These are phyloP conservation scores for Allomyces macrogynus DNA, from an alignment of 192 early-diverging fungal species.

Conservation along the genomic window DNA sequence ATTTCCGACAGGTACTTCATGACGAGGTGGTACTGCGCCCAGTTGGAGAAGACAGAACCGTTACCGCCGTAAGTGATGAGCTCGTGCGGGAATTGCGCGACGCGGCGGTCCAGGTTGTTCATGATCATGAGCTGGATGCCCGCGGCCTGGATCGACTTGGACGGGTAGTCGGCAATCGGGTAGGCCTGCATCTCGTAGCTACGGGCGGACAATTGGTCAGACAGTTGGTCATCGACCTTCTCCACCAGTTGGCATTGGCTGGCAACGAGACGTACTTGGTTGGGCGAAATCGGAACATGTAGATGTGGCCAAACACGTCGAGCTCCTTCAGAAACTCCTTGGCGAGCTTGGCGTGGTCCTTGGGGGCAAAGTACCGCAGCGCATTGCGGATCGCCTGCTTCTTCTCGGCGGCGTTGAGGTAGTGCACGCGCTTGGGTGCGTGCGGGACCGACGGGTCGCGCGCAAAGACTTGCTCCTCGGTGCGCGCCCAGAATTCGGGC, in stretches of 20 bases:
- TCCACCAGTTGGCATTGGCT: no score
- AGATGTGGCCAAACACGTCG: conserved; percentile 8
- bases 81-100: conserved; percentile 10
- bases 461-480: neutral
- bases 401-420: conserved; percentile 5
- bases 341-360: conserved; percentile 7
- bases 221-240: no score
- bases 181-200: conserved; percentile 9
- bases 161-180: conserved; percentile 8
- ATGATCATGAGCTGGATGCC: conserved; percentile 9
- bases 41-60: conserved; percentile 10
- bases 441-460: conserved; percentile 10
- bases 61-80: conserved; percentile 13
- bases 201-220: no score
- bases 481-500: conserved; percentile 6
- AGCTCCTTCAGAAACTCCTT: conserved; percentile 7
- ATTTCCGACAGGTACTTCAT: conserved; percentile 8
- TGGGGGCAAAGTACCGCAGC: conserved; percentile 7
- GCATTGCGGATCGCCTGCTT: conserved; percentile 9
- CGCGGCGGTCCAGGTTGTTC: conserved; percentile 8
- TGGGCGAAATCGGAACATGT: conserved; percentile 9
- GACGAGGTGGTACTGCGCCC: conserved; percentile 10
- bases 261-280: neutral
- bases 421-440: conserved; percentile 8
- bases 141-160: conserved; percentile 7